phyloP scores from a whole-genome alignment of 2,329 filamentous ascomycete species.

The Chrysoporthe austroafricana region DNA sequence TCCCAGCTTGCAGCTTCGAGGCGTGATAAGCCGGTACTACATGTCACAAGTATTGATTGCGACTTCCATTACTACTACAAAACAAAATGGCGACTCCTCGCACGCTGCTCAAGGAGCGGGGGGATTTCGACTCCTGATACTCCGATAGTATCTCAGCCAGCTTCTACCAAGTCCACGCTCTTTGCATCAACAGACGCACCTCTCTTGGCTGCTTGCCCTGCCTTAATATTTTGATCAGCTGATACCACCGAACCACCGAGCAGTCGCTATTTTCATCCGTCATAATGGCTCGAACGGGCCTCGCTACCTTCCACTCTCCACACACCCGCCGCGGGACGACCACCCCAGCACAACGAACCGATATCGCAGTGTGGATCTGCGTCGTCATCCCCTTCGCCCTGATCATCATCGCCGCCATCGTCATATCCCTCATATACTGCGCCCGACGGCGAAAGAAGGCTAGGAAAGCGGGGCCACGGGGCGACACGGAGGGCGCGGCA shows the following conservation, averaged over 20 bases:
- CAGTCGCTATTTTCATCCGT: not conserved
- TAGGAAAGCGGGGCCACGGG: not conserved
- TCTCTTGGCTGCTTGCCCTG: not conserved
- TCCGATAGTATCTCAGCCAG: not conserved
- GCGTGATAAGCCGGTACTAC: not conserved
- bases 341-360: not conserved
- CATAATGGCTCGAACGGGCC: not conserved
- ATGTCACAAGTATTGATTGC: not conserved
- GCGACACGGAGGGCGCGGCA: not conserved
- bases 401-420: conserved; percentile 7
- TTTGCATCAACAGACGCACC: not conserved
- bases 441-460: not conserved
- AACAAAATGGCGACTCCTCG: not conserved
- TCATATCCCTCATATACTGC: conserved; percentile 7
- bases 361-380: conserved; percentile 19
- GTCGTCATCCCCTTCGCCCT: conserved; percentile 26
- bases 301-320: not conserved
- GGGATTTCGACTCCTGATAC: not conserved
- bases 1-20: not conserved
- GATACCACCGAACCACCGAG: not conserved
- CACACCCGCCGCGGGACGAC: not conserved
- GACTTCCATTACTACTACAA: not conserved
- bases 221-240: not conserved
- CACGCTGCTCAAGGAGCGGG: not conserved
- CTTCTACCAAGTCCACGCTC: not conserved